These are phyloP conservation scores for Infundibulicybe gibba DNA, from an alignment of 768 basidiomycete species.

Conservation along the genomic window DNA sequence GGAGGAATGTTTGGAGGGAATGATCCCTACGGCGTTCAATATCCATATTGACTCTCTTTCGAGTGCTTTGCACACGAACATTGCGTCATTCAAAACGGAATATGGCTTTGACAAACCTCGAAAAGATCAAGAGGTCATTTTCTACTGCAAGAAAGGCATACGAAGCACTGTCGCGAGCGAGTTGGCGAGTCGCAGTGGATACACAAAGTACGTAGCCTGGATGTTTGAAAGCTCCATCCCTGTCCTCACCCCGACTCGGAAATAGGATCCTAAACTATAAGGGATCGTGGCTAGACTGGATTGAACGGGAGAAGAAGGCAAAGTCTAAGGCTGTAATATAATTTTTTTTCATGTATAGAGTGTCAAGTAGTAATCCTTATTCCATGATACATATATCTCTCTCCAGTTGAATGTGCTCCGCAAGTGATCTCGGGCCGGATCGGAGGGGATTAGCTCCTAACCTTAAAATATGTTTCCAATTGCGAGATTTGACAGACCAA, in stretches of 20 bases:
- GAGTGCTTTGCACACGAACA: conserved; percentile 54
- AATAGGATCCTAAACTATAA: conserved; percentile 68
- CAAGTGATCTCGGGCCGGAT: too few species aligned
- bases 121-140: conserved; percentile 71
- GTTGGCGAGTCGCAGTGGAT: conserved; percentile 78
- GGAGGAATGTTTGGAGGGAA: conserved; percentile 86
- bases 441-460: too few species aligned
- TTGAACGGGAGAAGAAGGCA: conserved; percentile 40
- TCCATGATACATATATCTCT: too few species aligned
- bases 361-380: too few species aligned
- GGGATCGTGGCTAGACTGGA: conserved; percentile 91
- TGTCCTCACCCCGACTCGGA: too few species aligned
- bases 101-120: conserved; percentile 75
- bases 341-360: too few species aligned
- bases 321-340: too few species aligned
- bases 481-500: too few species aligned
- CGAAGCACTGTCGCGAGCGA: conserved; percentile 81
- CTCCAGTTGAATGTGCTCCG: too few species aligned
- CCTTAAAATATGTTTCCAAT: too few species aligned
- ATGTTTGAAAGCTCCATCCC: conserved; percentile 15
- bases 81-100: conserved; percentile 54
- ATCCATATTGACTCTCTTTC: conserved; percentile 79
- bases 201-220: conserved; percentile 50
- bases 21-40: conserved; percentile 90
- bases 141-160: conserved; percentile 89